Base-by-base conservation (phyloP, 345 rosid species). In the Gynandropsis gynandra region DNA sequence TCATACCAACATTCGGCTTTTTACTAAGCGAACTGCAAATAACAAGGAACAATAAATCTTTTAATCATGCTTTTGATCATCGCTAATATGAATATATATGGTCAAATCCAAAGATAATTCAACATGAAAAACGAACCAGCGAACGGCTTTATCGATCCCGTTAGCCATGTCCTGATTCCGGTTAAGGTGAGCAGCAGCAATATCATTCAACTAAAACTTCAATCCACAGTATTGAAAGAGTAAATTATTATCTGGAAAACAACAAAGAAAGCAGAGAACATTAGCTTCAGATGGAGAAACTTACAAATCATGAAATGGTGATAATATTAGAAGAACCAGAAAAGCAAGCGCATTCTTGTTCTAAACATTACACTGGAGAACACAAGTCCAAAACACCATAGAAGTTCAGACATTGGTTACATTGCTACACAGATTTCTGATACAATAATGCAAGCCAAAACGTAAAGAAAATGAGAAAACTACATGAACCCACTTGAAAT, bases 1-100 rank as follows among this genome's bases (percentile, higher is more conserved):
- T 83, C 92, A 79, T 75, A 32, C 74, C 71, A 55, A 83, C 95
- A 55, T 63, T 83, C 42, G 80, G 55, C 54, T 81, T 86, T 72
- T 59, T 83, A 59, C 66, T 60, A 66, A 51, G 63, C 24, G 43
- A 37, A 56, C 92, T 90, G 92, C 79, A 74, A 59, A 58, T 32
- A 51, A 53, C 29, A 24, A 24, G 4, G 29, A 5, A 5, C 29
- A 24, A 24, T 5, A 24, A 24, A 24, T 24, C n/a, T 2, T 24
- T 2, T 24, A 24, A 2, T 24, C 29, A 24, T 2, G 29, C 29
- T 2, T 24, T 24, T 5, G 29, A 24, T 24, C 29, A 5, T 24
- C 29, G 2, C 29, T 24, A 5, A 24, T 5, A 24, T 5, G 29
- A 42, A 3, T 9, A 42, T 19, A 33, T 36, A 36, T n/a, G 19